phyloP scores from a whole-genome alignment of 2,329 filamentous ascomycete species.

The Hymenoscyphus scutula region DNA sequence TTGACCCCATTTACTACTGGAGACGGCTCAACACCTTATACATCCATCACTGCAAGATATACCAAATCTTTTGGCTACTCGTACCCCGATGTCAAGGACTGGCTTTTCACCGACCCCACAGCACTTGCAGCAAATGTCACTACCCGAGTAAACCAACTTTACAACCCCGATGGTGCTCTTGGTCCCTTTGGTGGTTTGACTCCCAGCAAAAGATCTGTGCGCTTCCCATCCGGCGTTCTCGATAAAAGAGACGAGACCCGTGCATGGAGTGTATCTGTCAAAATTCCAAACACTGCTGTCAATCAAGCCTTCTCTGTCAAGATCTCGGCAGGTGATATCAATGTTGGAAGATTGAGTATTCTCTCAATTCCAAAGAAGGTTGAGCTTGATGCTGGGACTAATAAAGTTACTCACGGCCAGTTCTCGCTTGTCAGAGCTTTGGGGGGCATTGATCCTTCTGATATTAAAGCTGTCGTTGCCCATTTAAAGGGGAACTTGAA shows the following conservation, averaged over 20 bases:
- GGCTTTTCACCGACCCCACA: constrained; percentile 46
- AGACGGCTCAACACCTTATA: constrained; percentile 23
- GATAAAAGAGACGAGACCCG: not conserved
- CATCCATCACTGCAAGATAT: constrained; percentile 19
- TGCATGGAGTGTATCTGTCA: constrained; percentile 4
- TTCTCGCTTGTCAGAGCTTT: constrained; percentile 22
- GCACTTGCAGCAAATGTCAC: constrained; percentile 61
- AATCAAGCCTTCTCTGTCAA: constrained; percentile 27
- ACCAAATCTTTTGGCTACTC: constrained; percentile 29
- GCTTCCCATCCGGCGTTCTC: not conserved
- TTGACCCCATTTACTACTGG: constrained; percentile 35
- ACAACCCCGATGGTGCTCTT: constrained; percentile 27
- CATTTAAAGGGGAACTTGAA: constrained; percentile 26
- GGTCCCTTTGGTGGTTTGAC: not conserved
- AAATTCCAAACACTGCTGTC: not conserved
- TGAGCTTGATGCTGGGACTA: constrained; percentile 2
- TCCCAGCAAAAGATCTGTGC: not conserved
- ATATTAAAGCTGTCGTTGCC: constrained; percentile 17
- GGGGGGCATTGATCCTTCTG: constrained; percentile 13
- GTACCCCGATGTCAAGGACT: constrained; percentile 39
- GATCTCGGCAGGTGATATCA: not conserved
- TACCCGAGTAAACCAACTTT: constrained; percentile 57
- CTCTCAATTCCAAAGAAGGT: not conserved
- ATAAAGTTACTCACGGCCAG: constrained; percentile 22
- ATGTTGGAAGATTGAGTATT: not conserved